Conservation (phyloP, 106 monocot species). For the Platanthera zijinensis region DNA sequence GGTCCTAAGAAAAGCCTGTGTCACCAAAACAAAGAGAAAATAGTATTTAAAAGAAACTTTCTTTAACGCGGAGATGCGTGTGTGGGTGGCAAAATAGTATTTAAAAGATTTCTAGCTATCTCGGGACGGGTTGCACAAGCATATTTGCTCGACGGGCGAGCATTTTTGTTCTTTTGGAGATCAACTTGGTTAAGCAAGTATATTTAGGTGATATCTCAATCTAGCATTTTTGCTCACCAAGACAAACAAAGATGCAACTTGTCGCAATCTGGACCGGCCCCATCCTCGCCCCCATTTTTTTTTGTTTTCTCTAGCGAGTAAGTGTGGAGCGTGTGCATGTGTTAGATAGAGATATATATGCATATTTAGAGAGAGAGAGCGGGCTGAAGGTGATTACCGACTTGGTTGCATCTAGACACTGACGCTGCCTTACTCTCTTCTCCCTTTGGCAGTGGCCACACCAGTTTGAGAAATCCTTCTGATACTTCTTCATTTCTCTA, state of each 20-base stretch:
- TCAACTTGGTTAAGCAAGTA: too few relatives aligned
- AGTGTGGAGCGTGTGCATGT: too few relatives aligned
- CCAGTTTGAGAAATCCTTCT: constrained; percentile 88
- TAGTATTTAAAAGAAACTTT: background rate
- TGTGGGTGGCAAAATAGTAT: background rate
- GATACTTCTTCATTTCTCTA: constrained; percentile 85
- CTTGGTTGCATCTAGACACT: constrained; percentile 63
- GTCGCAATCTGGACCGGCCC: too few relatives aligned
- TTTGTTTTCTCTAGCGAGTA: too few relatives aligned
- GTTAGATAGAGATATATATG: too few relatives aligned
- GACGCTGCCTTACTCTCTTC: constrained; percentile 77
- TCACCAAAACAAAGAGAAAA: background rate
- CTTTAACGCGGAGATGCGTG: background rate
- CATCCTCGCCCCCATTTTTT: too few relatives aligned
- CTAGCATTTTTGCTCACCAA: background rate
- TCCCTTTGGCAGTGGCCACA: constrained; percentile 83
- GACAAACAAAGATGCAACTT: too few relatives aligned
- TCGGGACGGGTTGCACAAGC: too few relatives aligned
- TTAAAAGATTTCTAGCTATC: background rate
- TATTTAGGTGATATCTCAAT: background rate
- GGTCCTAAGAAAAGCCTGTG: constrained; percentile 6
- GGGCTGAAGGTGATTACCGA: constrained; percentile 29
- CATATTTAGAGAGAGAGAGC: background rate
- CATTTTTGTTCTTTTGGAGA: too few relatives aligned
- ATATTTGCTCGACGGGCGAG: too few relatives aligned